Evolutionary conservation across 148 eudicot species (phyloP), one percentile per base, ranked within the genome.

Genomic region (Camellia lanceoleosa): DNA sequence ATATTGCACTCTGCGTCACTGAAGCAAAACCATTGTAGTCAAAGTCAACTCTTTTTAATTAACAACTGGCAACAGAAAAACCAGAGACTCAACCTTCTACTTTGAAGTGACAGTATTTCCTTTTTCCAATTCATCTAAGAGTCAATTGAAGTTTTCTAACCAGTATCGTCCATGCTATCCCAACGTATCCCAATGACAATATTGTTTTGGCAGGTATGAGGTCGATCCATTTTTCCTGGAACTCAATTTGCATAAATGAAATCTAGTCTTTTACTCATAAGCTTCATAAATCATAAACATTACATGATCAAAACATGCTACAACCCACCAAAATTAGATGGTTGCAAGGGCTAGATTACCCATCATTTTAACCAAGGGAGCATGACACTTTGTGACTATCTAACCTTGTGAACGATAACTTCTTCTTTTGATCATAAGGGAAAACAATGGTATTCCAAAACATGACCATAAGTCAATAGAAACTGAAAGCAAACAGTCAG

Each of bases 11-110:
- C 4, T 10, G 54, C 52, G 11, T 5, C 14, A 75, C 41, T 11
- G 41, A 60, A 11, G 54, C 30, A 30, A 75, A 61, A 42, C 14
- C 38, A 75, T 11, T 43, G n/a, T 14, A 14, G 18, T 46, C 19
- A 76, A 62, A 42, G 12, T n/a, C 38, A 19, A 62, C 79, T 15
- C 15, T 41, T 41, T 58, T 15, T 8, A 74, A 41, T 54, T 15
- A 54, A 54, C n/a, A 73, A 73, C 38, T 73, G 20, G 11, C 46
- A 52, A 58, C 75, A 72, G 73, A 20, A 70, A 30, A 47, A 70
- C 56, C 73, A 70, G 38, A 11, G 20, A 5, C 12, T 55, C 12
- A 55, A 47, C 11, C 15, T 47, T 43, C 52, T 70, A 7, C 41
- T 71, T 71, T 30, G 49, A 9, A n/a, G 41, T 69, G 73, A 69